Base-by-base conservation (phyloP, 148 eudicot species). In the Drosera capensis region DNA sequence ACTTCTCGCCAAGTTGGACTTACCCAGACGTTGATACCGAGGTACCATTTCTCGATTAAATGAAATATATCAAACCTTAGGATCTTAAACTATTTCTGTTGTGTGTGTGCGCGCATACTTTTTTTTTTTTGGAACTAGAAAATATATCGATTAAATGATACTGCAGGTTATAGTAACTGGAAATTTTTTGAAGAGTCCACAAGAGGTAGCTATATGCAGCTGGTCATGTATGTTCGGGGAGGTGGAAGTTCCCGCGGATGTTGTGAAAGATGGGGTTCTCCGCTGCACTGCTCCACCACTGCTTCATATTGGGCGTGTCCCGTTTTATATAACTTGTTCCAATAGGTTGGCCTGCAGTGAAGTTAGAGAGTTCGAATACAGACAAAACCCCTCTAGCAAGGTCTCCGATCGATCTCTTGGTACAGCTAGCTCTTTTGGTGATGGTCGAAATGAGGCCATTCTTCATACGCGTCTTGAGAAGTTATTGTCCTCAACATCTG, bases 171-270 rank as follows among this genome's bases (percentile, higher is more conserved):
- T 73, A 42, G 65, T 90, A 42, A 75, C 72, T 20, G 99, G 99
- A 49, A 85, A 52, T 25, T 90, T 90, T 55, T 59, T 90, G 71
- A 80, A 63, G 68, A 73, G 62, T 60, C 74, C 57, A 31, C 75
- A 70, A 22, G 84, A 75, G 39, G 45, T 73, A 52, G 65, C 52
- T 55, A 73, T 75, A 30, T 69, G 55, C 49, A 70, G 60, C 21
- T 90, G 84, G 87, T 78, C 99, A 25, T 84, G 95, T 58, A 90
- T 90, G 99, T 90, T 90, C 72, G 99, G 95, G 43, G 95, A 84
- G 62, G 68, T 78, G 22, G 99, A 90, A 59, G 95, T 90, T 57
- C 95, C 93, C 40, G 99, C 85, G 3, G 71, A 75, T 57, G 72
- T 81, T 56, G 41, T 78, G 43, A 74, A 67, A 45, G 78, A 78